A percentile compares a stretch with the other conserved stretches of the same genome.
These are phyloP conservation scores for Escallonia rubra DNA, from an alignment of 129 eudicot species.

Conservation along the genomic window DNA sequence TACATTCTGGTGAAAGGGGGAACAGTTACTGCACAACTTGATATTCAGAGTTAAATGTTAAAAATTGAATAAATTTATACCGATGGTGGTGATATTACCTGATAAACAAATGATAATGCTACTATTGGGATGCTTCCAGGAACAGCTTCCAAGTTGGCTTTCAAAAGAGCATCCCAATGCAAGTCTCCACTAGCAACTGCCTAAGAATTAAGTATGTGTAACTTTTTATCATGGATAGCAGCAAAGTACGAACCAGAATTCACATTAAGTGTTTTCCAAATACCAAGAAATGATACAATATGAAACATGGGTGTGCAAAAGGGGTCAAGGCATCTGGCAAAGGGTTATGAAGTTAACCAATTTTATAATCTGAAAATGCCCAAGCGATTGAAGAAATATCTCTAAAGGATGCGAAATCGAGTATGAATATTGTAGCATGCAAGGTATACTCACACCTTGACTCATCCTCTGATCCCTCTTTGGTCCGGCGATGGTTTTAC, in stretches of 20 bases:
- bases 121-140: conserved; percentile 85
- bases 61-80: not conserved
- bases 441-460: no score
- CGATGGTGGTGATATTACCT: conserved; percentile 35
- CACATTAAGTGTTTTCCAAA: no score
- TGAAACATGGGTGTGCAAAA: no score
- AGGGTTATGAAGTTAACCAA: no score
- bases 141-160: conserved; percentile 75
- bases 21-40: not conserved
- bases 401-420: no score
- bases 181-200: conserved; percentile 85
- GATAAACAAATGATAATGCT: conserved; percentile 94
- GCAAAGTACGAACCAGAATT: not conserved
- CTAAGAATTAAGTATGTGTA: conserved; percentile 26
- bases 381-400: no score
- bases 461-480: no score
- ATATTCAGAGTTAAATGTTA: not conserved
- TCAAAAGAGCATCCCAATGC: conserved; percentile 91
- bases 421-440: no score
- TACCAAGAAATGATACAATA: no score
- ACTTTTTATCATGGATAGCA: not conserved
- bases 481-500: no score
- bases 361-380: no score
- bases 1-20: conserved; percentile 63
- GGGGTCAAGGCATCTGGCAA: no score